Base-by-base conservation (phyloP, 2,329 filamentous ascomycete genomes). In the Beauveria sp. region DNA sequence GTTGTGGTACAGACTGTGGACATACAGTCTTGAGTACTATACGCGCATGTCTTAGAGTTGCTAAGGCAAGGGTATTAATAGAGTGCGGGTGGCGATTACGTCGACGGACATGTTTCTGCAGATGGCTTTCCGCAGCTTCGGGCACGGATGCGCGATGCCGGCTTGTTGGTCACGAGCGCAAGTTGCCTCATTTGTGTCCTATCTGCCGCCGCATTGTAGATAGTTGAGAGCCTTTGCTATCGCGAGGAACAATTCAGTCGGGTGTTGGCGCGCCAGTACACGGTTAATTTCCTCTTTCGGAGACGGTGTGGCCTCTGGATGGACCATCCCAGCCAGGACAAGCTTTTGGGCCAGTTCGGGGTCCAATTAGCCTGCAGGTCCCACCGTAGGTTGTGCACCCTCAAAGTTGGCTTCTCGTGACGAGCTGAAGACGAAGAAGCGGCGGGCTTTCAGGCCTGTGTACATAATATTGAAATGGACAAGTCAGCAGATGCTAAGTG, bases 241-340 rank as follows among this genome's bases (percentile, higher is more conserved):
- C 26, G 10, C 54, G 22, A 40, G 20, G 26, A 18, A 38, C 43
- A 20, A 48, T 34, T 16, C 7, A 24, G 20, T 5, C 12, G n/a
- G 28, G 6, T 4, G 18, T 18, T 12, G 42, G 26, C 53, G n/a
- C 26, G 26, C 26, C 53, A 56, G 54, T 26, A 24, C 40, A 53
- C 24, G 20, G 51, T 55, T 48, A 42, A 61, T 55, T 61, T 61
- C 59, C 59, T 61, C 42, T 61, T 61, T 61, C 43, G 59, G 59
- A 61, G 59, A 55, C 51, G 51, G 59, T 60, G 50, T 53, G 58
- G 40, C 28, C 49, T 54, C 58, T 60, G 58, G 58, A 38, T 60
- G 58, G 58, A 60, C 28, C 38, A 38, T 31, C 20, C 40, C 42
- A 46, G 20, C 31, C 38, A 38, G 50, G 49, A 38, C 49, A 53